phyloP scores from a whole-genome alignment of 148 eudicot genomes.

The Talinum fruticosum region DNA sequence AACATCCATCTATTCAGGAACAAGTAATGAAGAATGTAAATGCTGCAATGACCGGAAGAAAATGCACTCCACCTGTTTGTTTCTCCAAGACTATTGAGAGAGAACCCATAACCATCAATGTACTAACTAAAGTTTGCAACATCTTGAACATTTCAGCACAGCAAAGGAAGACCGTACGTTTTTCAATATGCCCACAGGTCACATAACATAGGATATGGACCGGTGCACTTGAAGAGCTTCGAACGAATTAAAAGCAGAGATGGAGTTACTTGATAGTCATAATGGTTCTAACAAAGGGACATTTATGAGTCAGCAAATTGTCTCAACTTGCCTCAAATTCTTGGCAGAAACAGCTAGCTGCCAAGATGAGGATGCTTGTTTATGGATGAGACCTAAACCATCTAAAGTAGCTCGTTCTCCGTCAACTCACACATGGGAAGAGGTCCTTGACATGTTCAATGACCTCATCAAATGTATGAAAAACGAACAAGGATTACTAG shows the following conservation, averaged over 20 bases:
- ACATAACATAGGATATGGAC: conserved; percentile 76
- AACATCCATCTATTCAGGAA: conserved; percentile 42
- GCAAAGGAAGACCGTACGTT: conserved; percentile 65
- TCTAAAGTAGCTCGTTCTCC: conserved; percentile 32
- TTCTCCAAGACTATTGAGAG: conserved; percentile 54
- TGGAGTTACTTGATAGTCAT: conserved; percentile 33
- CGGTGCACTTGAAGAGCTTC: conserved; percentile 52
- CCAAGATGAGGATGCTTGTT: conserved; percentile 55
- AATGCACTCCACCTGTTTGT: conserved; percentile 31
- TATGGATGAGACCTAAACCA: conserved; percentile 82
- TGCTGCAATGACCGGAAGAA: conserved; percentile 23
- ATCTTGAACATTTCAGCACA: conserved; percentile 64
- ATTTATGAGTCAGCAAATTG: conserved; percentile 59
- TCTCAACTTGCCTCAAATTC: conserved; percentile 61
- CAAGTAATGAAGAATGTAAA: conserved; percentile 33
- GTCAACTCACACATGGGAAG: conserved; percentile 63
- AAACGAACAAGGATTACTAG: conserved; percentile 41
- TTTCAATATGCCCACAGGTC: conserved; percentile 60
- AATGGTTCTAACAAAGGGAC: conserved; percentile 34
- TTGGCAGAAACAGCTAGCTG: conserved; percentile 40
- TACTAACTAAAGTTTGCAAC: conserved; percentile 67
- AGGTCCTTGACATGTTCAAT: conserved; percentile 70
- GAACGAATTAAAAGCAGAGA: conserved; percentile 48
- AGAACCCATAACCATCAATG: conserved; percentile 49
- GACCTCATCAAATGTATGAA: conserved; percentile 62